Evolutionary conservation across 768 basidiomycete genomes (phyloP).

Genomic region (Cyclocybe cylindracea): DNA sequence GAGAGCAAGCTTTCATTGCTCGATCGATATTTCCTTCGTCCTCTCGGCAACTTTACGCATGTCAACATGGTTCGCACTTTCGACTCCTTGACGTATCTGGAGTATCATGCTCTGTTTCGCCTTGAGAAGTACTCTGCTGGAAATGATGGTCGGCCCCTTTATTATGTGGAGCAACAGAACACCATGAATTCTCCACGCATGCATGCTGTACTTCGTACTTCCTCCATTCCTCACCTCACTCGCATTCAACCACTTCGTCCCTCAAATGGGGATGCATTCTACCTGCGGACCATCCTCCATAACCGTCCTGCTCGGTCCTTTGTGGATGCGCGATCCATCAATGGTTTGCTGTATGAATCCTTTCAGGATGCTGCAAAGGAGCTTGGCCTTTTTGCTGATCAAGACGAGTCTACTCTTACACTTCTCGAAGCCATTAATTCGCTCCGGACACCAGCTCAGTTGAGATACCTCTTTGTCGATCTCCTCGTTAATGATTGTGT

Average conservation of each 20-base stretch:
- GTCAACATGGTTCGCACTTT: too few relatives aligned
- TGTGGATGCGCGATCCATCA: slow-evolving; percentile 18
- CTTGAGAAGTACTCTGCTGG: not conserved
- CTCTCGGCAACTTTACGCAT: slow-evolving; percentile 3
- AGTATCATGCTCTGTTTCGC: too few relatives aligned
- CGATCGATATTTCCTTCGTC: slow-evolving; percentile 20
- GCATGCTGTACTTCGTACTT: slow-evolving; percentile 6
- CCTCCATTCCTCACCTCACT: slow-evolving; percentile 15
- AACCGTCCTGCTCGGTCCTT: slow-evolving; percentile 10
- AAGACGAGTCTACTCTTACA: slow-evolving; percentile 21
- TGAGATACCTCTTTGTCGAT: slow-evolving; percentile 40
- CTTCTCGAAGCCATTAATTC: slow-evolving; percentile 33
- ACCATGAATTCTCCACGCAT: not conserved
- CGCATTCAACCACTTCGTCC: slow-evolving; percentile 24
- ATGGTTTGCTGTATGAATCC: slow-evolving; percentile 11
- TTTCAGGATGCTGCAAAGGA: slow-evolving; percentile 21
- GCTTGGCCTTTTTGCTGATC: slow-evolving; percentile 15
- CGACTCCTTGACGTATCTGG: too few relatives aligned
- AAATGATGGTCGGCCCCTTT: not conserved
- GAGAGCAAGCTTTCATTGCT: slow-evolving; percentile 15
- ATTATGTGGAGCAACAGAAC: slow-evolving; percentile 7
- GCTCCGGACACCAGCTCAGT: slow-evolving; percentile 33
- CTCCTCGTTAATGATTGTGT: slow-evolving; percentile 35
- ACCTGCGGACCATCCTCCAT: slow-evolving; percentile 27
- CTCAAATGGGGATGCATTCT: slow-evolving; percentile 34